phyloP scores from a whole-genome alignment of 495 filamentous ascomycete genomes.

The Glonium stellatum region DNA sequence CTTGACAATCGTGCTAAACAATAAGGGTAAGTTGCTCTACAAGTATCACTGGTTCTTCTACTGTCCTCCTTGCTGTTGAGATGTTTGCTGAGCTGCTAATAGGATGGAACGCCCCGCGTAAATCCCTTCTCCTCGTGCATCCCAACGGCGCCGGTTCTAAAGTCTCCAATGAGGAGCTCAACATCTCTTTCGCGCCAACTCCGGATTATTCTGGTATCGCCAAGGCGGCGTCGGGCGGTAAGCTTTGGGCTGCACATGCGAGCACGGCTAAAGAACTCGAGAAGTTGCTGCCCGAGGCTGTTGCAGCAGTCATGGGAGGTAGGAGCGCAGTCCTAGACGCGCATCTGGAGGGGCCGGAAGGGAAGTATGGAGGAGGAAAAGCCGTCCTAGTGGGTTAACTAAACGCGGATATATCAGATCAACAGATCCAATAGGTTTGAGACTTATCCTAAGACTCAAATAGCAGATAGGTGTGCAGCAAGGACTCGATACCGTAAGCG shows the following conservation, averaged over 20 bases:
- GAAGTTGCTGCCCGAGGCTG: conserved; percentile 33
- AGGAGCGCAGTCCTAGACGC: conserved; percentile 37
- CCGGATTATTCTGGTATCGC: conserved; percentile 92
- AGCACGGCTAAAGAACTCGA: conserved; percentile 33
- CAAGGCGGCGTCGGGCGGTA: conserved; percentile 74
- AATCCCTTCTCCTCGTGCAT: conserved; percentile 36
- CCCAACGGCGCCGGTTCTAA: conserved; percentile 47
- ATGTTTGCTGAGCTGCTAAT: too few relatives aligned
- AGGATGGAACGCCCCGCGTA: conserved; percentile 42
- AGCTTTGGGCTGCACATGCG: conserved; percentile 34
- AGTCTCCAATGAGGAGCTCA: conserved; percentile 77
- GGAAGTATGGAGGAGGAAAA: conserved; percentile 36
- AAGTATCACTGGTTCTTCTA: too few relatives aligned
- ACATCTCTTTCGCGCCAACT: conserved; percentile 77
- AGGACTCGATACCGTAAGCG: too few relatives aligned
- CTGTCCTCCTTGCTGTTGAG: too few relatives aligned
- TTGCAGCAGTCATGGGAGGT: conserved; percentile 33
- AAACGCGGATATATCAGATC: too few relatives aligned
- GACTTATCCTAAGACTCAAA: too few relatives aligned
- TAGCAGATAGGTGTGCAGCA: too few relatives aligned
- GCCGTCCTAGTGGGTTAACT: not conserved
- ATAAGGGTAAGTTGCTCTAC: conserved; percentile 48
- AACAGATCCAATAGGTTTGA: too few relatives aligned
- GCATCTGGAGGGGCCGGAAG: conserved; percentile 38
- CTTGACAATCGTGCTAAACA: conserved; percentile 87